Evolutionary conservation across 2,329 filamentous ascomycete genomes (phyloP).

Genomic region (Fusarium succisae): DNA sequence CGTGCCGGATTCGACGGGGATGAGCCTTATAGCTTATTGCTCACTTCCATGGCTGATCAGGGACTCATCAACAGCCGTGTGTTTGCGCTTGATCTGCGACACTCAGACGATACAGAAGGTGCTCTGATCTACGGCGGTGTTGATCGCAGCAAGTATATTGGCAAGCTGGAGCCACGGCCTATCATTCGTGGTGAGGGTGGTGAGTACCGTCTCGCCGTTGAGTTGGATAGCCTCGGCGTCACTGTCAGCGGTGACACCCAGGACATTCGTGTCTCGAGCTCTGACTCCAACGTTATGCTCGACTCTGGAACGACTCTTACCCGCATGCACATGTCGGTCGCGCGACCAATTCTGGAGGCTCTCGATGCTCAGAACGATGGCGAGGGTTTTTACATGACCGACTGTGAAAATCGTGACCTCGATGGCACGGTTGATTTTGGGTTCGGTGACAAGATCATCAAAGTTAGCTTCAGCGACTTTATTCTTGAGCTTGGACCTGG

Average conservation of each 20-base stretch:
- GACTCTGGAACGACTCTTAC: conserved; percentile 64
- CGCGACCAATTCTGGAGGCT: conserved; percentile 53
- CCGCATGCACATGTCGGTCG: conserved; percentile 55
- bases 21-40: conserved; percentile 62
- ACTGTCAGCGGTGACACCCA: conserved; percentile 35
- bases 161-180: conserved; percentile 54
- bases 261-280: conserved; percentile 38
- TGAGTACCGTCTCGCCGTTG: conserved; percentile 51
- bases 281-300: conserved; percentile 56
- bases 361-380: conserved; percentile 54
- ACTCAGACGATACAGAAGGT: conserved; percentile 53
- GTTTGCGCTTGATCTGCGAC: conserved; percentile 62
- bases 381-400: conserved; percentile 56
- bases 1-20: conserved; percentile 49
- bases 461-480: conserved; percentile 59
- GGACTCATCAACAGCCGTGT: conserved; percentile 59
- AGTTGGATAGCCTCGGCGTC: conserved; percentile 46
- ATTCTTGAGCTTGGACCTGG: conserved; percentile 55
- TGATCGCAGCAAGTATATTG: conserved; percentile 62
- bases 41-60: conserved; percentile 59
- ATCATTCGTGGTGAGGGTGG: conserved; percentile 52
- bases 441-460: conserved; percentile 54
- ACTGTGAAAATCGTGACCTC: conserved; percentile 51
- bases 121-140: conserved; percentile 64
- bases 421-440: conserved; percentile 59